These are phyloP conservation scores for Globisporangium cylindrosporum DNA, from an alignment of 352 stramenopile species.

Conservation along the genomic window DNA sequence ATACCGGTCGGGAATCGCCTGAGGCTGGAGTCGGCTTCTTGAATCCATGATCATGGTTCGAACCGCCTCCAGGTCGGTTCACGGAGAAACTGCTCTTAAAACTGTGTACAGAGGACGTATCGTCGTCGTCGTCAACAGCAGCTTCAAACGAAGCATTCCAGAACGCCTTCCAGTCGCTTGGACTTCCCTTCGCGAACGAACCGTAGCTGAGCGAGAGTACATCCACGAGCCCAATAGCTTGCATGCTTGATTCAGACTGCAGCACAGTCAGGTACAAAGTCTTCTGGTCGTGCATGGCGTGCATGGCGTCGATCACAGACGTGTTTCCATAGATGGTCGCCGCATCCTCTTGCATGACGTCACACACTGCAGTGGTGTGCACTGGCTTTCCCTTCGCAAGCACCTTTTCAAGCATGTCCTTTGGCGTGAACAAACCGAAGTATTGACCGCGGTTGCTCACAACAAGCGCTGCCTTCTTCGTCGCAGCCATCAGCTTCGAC, in stretches of 20 bases:
- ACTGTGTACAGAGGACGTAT: slow-evolving; percentile 78
- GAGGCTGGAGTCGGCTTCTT: slow-evolving; percentile 51
- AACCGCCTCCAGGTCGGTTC: slow-evolving; percentile 35
- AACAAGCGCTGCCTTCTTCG: slow-evolving; percentile 93
- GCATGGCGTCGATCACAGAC: slow-evolving; percentile 85
- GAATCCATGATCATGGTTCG: slow-evolving; percentile 30
- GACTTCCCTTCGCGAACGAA: slow-evolving; percentile 85
- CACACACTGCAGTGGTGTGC: slow-evolving; percentile 89
- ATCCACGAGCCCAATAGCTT: slow-evolving; percentile 80
- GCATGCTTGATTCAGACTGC: slow-evolving; percentile 59
- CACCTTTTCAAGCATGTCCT: slow-evolving; percentile 96
- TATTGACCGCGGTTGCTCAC: slow-evolving; percentile 92
- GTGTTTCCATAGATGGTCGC: slow-evolving; percentile 64
- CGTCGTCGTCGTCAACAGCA: slow-evolving; percentile 66
- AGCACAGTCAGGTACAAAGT: slow-evolving; percentile 82
- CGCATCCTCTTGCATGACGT: slow-evolving; percentile 88
- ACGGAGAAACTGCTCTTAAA: slow-evolving; percentile 76
- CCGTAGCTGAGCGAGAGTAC: slow-evolving; percentile 88
- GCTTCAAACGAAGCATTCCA: slow-evolving; percentile 88
- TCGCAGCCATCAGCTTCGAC: slow-evolving; percentile 92
- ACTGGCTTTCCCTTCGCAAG: slow-evolving; percentile 91
- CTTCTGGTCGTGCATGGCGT: slow-evolving; percentile 87
- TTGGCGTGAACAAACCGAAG: slow-evolving; percentile 96
- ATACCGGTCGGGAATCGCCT: slow-evolving; percentile 90
- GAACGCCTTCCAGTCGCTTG: slow-evolving; percentile 87